These are phyloP conservation scores for Pisolithus sp. DNA, from an alignment of 768 basidiomycete species.

Conservation along the genomic window DNA sequence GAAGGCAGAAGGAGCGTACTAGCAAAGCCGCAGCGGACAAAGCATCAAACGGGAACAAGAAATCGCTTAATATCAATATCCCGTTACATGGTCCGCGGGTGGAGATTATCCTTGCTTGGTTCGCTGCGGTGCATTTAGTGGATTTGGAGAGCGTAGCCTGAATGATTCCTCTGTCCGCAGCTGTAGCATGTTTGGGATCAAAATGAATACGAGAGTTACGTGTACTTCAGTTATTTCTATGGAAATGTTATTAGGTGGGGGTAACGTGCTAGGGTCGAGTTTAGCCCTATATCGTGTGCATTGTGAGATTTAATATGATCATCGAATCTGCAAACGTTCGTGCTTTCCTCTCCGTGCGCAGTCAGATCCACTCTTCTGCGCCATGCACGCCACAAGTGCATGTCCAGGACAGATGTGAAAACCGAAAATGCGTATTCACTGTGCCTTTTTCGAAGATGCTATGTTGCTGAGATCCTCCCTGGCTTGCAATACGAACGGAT, in stretches of 20 bases:
- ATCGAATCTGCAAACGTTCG: neutral
- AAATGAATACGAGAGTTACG: neutral
- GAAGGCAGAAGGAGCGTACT: conserved; percentile 53
- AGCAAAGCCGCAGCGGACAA: conserved; percentile 49
- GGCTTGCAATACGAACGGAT: conserved; percentile 18
- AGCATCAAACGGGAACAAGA: conserved; percentile 39
- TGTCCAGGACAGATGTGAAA: conserved; percentile 13
- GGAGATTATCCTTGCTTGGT: conserved; percentile 80
- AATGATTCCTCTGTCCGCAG: neutral
- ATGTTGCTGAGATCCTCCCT: conserved; percentile 12
- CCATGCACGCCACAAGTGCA: conserved; percentile 20
- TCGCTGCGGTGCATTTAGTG: conserved; percentile 72
- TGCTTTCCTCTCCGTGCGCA: neutral
- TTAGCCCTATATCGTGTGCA: neutral
- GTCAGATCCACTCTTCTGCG: neutral
- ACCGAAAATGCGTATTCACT: conserved; percentile 12
- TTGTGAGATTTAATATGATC: too few relatives aligned
- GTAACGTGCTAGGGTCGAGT: conserved; percentile 1
- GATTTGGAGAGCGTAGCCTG: conserved; percentile 49
- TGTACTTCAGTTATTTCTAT: neutral
- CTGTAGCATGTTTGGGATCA: neutral
- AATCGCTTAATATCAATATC: conserved; percentile 65
- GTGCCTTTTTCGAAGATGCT: conserved; percentile 9
- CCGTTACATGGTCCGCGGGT: conserved; percentile 83
- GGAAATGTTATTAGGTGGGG: conserved; percentile 1